Evolutionary conservation across 495 filamentous ascomycete genomes (phyloP).

Genomic region (Letharia lupina): DNA sequence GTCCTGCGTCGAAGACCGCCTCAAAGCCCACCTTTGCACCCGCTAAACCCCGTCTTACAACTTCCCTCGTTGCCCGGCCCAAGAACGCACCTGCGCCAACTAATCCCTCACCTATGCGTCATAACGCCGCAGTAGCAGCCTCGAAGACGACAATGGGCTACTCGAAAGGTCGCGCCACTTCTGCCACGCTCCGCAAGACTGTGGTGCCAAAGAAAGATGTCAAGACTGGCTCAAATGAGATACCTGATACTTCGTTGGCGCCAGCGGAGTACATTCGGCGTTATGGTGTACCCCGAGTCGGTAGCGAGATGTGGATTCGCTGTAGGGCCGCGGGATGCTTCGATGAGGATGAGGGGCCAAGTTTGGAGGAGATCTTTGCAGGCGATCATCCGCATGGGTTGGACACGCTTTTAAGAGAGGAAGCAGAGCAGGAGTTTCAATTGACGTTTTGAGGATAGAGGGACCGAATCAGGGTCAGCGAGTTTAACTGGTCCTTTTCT

Average conservation of each 20-base stretch:
- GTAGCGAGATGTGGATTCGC: slow-evolving; percentile 37
- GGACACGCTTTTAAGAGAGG: slow-evolving; percentile 19
- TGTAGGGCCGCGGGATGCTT: slow-evolving; percentile 36
- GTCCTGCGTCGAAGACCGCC: slow-evolving; percentile 28
- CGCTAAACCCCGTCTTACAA: slow-evolving; percentile 33
- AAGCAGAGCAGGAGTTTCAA: slow-evolving; percentile 25
- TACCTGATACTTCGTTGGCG: slow-evolving; percentile 29
- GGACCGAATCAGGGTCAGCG: no score
- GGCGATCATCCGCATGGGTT: slow-evolving; percentile 21
- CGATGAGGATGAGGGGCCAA: slow-evolving; percentile 29
- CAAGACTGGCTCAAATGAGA: slow-evolving; percentile 8
- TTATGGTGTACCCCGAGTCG: slow-evolving; percentile 35
- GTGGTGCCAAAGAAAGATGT: slow-evolving; percentile 13
- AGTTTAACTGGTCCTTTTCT: background rate
- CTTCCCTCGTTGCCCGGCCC: slow-evolving; percentile 31
- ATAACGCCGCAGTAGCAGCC: slow-evolving; percentile 52
- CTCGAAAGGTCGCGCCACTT: slow-evolving; percentile 61
- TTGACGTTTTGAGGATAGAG: slow-evolving; percentile 9
- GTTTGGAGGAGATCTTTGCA: slow-evolving; percentile 18
- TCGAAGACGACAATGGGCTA: slow-evolving; percentile 77
- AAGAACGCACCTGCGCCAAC: slow-evolving; percentile 35
- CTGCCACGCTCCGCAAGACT: slow-evolving; percentile 38
- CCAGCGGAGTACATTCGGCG: slow-evolving; percentile 40
- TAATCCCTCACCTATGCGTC: slow-evolving; percentile 47
- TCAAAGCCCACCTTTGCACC: slow-evolving; percentile 32